Evolutionary conservation across 768 basidiomycete genomes (phyloP), one percentile per base, ranked within the genome.

Genomic region (Ramaria sp.): DNA sequence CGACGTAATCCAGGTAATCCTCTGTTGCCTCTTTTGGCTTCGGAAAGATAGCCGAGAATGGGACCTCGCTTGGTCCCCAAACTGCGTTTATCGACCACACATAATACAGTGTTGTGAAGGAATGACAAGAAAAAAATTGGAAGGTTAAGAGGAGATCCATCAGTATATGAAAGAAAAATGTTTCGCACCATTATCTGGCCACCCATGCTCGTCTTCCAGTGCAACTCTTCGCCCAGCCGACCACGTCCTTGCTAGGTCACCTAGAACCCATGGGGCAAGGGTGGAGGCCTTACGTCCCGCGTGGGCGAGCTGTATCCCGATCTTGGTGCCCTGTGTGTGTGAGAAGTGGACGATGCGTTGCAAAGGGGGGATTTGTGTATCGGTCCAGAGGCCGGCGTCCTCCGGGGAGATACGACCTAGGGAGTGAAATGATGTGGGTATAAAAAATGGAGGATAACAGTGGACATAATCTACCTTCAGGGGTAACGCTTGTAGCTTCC

Each of bases 301-400:
- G 64, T 92, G 88, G 0, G 80, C 78, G 18, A 93, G 78, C 63
- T 93, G 90, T 30, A 93, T 73, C 1, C 85, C 90, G 25, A 92
- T 81, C 47, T 76, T 72, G 1, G 82, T 76, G 8, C 79, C 82
- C 45, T 88, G 84, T 0, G 77, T 69, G 61, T 88, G 85, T 15
- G 74, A 74, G 62, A 91, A 90, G 55, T 86, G 72, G 48, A 88
- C 83, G 52, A 91, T 80, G 28, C 80, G 75, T 62, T 78, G 79
- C 37, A 88, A 66, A 13, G 82, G 79, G 30, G 72, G 77, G 42
- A 88, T 83, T 52, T 92, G 91, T 2, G 74, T 73, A 63, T 92
- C 88, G 1, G 71, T 67, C 88, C 89, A 92, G 20, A 92, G 67
- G 0, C 82, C 82, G 8, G 76, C 71, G 61, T 91, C 88, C 65